phyloP scores from a whole-genome alignment of 805 yeast genomes.

The Candida parachauliodes region DNA sequence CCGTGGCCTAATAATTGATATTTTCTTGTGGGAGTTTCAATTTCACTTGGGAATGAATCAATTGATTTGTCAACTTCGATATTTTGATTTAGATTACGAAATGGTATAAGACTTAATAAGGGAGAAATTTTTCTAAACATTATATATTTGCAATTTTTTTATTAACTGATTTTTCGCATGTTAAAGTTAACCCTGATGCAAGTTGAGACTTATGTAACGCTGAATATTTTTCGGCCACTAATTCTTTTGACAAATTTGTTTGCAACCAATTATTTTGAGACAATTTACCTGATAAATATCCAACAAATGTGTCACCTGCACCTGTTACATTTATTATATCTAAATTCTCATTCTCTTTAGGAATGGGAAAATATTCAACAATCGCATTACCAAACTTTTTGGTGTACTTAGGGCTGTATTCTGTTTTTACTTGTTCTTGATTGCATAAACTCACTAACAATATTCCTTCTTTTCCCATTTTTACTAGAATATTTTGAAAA shows the following conservation, averaged over 20 bases:
- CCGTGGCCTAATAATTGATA: conserved; percentile 3
- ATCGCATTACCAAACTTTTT: conserved; percentile 45
- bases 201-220: conserved; percentile 33
- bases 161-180: conserved; percentile 22
- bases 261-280: conserved; percentile 21
- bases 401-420: conserved; percentile 19
- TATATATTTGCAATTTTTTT: conserved; percentile 14
- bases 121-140: conserved; percentile 31
- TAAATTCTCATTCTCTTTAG: conserved; percentile 24
- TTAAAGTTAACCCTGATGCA: conserved; percentile 34
- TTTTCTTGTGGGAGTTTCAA: conserved; percentile 7
- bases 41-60: conserved; percentile 43
- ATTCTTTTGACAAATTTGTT: conserved; percentile 24
- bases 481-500: conserved; percentile 61
- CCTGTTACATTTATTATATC: conserved; percentile 70
- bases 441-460: conserved; percentile 34
- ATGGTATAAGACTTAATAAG: conserved; percentile 1
- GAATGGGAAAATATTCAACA: conserved; percentile 58
- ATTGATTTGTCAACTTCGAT: conserved; percentile 45
- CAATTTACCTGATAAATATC: conserved; percentile 48
- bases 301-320: conserved; percentile 82
- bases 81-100: conserved; percentile 1
- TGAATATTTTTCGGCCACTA: conserved; percentile 36
- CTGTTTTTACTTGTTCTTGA: conserved; percentile 31
- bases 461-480: conserved; percentile 67